phyloP scores from a whole-genome alignment of 163 green algal species.

The Coccomyxa subellipsoidea region DNA sequence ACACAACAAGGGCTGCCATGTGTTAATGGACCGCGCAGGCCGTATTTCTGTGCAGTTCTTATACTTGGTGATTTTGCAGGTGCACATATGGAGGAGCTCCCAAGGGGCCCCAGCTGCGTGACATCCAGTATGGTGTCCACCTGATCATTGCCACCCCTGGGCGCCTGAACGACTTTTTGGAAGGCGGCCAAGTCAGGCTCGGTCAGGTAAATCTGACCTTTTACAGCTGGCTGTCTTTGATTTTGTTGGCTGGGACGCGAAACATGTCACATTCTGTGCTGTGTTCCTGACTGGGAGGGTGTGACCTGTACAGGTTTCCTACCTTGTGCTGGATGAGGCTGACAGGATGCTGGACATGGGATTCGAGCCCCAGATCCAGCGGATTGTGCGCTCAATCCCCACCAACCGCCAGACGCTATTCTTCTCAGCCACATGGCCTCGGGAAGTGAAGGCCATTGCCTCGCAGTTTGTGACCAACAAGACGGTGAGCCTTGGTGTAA shows the following conservation, averaged over 20 bases:
- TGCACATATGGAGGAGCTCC: slow-evolving; percentile 78
- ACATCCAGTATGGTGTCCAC: slow-evolving; percentile 64
- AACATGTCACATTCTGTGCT: too few species aligned
- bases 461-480: slow-evolving; percentile 73
- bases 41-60: background rate
- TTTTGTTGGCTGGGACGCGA: too few species aligned
- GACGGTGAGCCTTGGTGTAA: slow-evolving; percentile 14
- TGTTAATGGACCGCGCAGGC: too few species aligned
- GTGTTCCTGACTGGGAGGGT: slow-evolving; percentile 7
- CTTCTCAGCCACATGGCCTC: slow-evolving; percentile 75
- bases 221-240: too few species aligned
- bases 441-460: slow-evolving; percentile 79
- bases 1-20: background rate
- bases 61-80: slow-evolving; percentile 13
- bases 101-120: slow-evolving; percentile 81
- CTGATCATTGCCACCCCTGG: slow-evolving; percentile 35
- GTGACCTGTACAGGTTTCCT: slow-evolving; percentile 55
- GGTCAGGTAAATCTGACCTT: background rate
- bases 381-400: slow-evolving; percentile 69
- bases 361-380: slow-evolving; percentile 86
- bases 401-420: slow-evolving; percentile 87
- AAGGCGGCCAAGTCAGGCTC: slow-evolving; percentile 71
- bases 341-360: slow-evolving; percentile 97
- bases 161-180: slow-evolving; percentile 92
- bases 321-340: slow-evolving; percentile 93